A percentile compares a stretch with the other conserved stretches of the same genome.
These are phyloP conservation scores for Russula compacta DNA, from an alignment of 768 basidiomycete genomes.

Conservation along the genomic window DNA sequence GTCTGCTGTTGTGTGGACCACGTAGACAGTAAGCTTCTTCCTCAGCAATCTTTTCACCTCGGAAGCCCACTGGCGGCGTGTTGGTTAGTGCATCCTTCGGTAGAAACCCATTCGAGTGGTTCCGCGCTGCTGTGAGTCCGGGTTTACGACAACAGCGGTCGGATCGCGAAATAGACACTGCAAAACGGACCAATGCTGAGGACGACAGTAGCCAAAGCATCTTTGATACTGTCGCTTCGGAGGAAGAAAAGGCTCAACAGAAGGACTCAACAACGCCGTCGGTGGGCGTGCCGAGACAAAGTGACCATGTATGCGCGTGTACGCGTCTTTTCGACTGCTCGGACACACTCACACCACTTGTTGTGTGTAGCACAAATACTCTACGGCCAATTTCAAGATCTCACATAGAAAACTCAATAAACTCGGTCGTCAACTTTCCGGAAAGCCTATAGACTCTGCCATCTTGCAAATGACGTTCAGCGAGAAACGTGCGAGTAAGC, in stretches of 20 bases:
- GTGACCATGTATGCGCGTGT: slow-evolving; percentile 13
- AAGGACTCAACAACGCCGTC: background rate
- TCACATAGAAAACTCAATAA: slow-evolving; percentile 89
- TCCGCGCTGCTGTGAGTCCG: slow-evolving; percentile 13
- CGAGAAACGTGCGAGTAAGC: slow-evolving; percentile 79
- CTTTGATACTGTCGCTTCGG: slow-evolving; percentile 32
- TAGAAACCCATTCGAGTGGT: slow-evolving; percentile 18
- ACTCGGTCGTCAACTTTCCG: slow-evolving; percentile 78
- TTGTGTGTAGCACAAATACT: slow-evolving; percentile 72
- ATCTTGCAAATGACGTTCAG: slow-evolving; percentile 97
- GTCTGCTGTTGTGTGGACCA: slow-evolving; percentile 7
- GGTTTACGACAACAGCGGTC: slow-evolving; percentile 11
- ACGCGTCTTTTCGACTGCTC: background rate
- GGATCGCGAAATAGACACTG: slow-evolving; percentile 19
- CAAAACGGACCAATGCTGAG: slow-evolving; percentile 36
- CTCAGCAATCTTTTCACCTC: background rate
- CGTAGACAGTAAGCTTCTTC: slow-evolving; percentile 12
- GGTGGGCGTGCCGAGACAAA: slow-evolving; percentile 2
- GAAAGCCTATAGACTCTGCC: slow-evolving; percentile 88
- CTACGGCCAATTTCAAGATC: slow-evolving; percentile 87
- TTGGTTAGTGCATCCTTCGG: slow-evolving; percentile 17
- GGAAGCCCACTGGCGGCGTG: background rate
- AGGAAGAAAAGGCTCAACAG: background rate
- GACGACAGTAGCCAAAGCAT: slow-evolving; percentile 40
- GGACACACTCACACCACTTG: background rate